Base-by-base conservation (phyloP, 192 early-diverging fungal genomes). In the Fimicolochytrium jonesii region DNA sequence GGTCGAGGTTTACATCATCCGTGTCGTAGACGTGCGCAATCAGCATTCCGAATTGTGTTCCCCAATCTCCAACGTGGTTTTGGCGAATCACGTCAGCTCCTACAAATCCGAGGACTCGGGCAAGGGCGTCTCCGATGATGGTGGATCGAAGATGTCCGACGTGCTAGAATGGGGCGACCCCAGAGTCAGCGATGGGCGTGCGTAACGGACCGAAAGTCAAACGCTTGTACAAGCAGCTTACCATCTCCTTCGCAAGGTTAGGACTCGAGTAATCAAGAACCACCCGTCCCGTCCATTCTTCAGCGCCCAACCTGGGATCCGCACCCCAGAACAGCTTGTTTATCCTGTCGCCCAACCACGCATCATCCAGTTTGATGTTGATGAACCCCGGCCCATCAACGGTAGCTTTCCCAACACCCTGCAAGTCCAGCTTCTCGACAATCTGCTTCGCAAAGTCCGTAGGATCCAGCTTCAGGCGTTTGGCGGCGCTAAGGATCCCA, bases 41-140 rank as follows among this genome's bases (percentile, higher is more conserved):
- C 43, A 53, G 54, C 74, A 67, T 77, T 83, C 90, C 97, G 69
- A 93, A 99, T 78, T 98, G 95, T 75, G 95, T 99, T 58, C 97
- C 97, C 97, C 97, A 99, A 72, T 99, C 95, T 56, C 97, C 97
- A 31, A 99, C 77, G 73, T 99, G 95, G 82, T 99, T 99, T 79
- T 97, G 90, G 36, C 84, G 77, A 45, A 94, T 77, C n/a, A 86
- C 87, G n/a, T 91, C 86, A 78, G 88, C 93, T 9, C 95, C 97
- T 57, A 90, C 87, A 32, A 89, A 91, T 45, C 84, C 71, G 70
- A 92, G 81, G 20, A 88, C 80, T 49, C 94, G 90, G 65, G 76
- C 77, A 56, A 98, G 80, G 72, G 95, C 93, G 69, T 88, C 87
- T 68, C 97, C 97, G 61, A 99, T 97, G 60, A 99, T 98, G 23